These are phyloP conservation scores for Bremia lactucae DNA, from an alignment of 352 stramenopile genomes.

Conservation along the genomic window DNA sequence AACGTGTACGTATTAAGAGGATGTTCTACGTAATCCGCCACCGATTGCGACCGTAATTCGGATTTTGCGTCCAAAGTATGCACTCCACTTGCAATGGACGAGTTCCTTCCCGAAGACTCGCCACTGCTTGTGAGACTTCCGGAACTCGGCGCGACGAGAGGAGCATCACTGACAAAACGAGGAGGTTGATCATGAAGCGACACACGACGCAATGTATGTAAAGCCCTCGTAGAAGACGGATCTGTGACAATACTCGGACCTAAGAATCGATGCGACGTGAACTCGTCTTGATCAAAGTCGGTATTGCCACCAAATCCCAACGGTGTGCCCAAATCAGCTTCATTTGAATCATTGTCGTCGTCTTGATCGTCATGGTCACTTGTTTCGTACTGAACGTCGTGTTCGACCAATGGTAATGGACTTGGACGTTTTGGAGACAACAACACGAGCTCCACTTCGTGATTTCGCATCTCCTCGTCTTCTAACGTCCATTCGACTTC, in stretches of 20 bases:
- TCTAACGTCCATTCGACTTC: constrained; percentile 9
- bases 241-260: constrained; percentile 40
- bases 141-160: constrained; percentile 11
- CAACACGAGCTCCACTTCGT: constrained; percentile 19
- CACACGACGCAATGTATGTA: constrained; percentile 52
- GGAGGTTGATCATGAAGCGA: constrained; percentile 56
- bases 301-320: constrained; percentile 31
- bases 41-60: constrained; percentile 26
- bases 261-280: constrained; percentile 53
- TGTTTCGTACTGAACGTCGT: constrained; percentile 26
- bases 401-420: constrained; percentile 17
- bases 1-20: constrained; percentile 43
- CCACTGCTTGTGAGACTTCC: constrained; percentile 23
- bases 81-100: constrained; percentile 24
- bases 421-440: constrained; percentile 15
- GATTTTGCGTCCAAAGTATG: constrained; percentile 6
- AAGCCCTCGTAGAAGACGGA: constrained; percentile 23
- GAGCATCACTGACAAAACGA: constrained; percentile 45
- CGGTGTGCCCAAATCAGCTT: constrained; percentile 49
- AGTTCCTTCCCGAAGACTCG: constrained; percentile 27
- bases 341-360: constrained; percentile 25
- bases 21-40: constrained; percentile 17
- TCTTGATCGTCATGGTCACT: constrained; percentile 23
- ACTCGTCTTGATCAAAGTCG: constrained; percentile 42
- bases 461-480: constrained; percentile 2